Percentiles rank a stretch among this genome's conserved stretches.
Evolutionary conservation across 2,329 filamentous ascomycete species (phyloP).

Genomic region (Juglanconis oblonga): DNA sequence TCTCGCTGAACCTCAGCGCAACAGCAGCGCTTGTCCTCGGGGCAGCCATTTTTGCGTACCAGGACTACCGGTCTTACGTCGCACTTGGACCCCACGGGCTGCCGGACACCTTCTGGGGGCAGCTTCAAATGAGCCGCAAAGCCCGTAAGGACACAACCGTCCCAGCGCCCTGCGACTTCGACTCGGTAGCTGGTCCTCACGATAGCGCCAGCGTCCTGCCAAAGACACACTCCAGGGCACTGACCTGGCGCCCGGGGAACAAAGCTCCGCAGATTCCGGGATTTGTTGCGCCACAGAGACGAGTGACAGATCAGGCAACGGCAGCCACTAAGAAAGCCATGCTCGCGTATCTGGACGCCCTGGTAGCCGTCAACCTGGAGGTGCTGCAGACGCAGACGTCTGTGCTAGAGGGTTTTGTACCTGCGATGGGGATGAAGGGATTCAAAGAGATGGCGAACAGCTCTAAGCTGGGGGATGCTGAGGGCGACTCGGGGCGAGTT

Average conservation of each 20-base stretch:
- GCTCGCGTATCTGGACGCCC: slow-evolving; percentile 24
- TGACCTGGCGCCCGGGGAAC: slow-evolving; percentile 17
- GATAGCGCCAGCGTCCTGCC: slow-evolving; percentile 17
- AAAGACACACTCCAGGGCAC: background rate
- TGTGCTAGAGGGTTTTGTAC: slow-evolving; percentile 30
- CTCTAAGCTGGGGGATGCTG: slow-evolving; percentile 12
- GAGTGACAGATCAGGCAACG: slow-evolving; percentile 26
- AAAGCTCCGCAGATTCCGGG: slow-evolving; percentile 25
- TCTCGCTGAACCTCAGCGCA: background rate
- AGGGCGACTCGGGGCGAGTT: slow-evolving; percentile 29
- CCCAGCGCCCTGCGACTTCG: slow-evolving; percentile 23
- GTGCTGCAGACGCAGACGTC: slow-evolving; percentile 28
- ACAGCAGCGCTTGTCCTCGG: background rate
- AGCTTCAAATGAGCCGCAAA: slow-evolving; percentile 19
- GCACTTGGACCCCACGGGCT: slow-evolving; percentile 12
- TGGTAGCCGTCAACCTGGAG: slow-evolving; percentile 26
- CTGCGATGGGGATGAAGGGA: slow-evolving; percentile 26
- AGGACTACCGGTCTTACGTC: slow-evolving; percentile 12
- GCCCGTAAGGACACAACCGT: slow-evolving; percentile 24
- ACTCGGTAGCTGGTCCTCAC: slow-evolving; percentile 13
- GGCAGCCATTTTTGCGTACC: background rate
- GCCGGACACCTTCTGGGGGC: slow-evolving; percentile 16
- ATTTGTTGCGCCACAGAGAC: slow-evolving; percentile 37
- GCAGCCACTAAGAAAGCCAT: slow-evolving; percentile 20
- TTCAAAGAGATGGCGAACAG: slow-evolving; percentile 17